phyloP scores from a whole-genome alignment of 169 alveolate species.

The Eimeria nieschulzi region DNA sequence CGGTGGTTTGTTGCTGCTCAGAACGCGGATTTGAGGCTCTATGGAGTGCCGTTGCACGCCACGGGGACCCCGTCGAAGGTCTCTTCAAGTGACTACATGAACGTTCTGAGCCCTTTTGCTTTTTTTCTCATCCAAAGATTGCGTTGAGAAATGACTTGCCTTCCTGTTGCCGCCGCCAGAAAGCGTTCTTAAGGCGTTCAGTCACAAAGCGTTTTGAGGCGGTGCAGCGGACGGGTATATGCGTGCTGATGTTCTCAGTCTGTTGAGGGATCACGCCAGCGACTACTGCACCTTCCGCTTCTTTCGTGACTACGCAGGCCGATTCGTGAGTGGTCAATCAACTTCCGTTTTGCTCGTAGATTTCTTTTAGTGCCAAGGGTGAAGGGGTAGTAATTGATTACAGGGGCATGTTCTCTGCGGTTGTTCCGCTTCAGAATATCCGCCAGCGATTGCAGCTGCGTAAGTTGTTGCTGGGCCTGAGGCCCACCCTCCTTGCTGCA shows the following conservation, averaged over 20 bases:
- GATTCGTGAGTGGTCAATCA: background rate
- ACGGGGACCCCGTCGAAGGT: conserved; percentile 8
- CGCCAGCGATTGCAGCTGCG: background rate
- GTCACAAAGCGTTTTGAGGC: no score
- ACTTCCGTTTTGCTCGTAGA: background rate
- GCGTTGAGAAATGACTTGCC: no score
- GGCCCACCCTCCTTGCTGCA: background rate
- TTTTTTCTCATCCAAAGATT: no score
- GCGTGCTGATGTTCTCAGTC: background rate
- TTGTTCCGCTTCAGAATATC: background rate
- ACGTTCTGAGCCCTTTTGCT: no score
- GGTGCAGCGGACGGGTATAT: no score
- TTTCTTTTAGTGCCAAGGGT: background rate
- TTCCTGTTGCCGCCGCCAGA: no score
- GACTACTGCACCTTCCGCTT: conserved; percentile 21
- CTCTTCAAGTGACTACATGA: background rate
- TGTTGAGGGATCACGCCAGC: background rate
- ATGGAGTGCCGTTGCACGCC: background rate
- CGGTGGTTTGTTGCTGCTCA: background rate
- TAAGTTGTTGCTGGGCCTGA: background rate
- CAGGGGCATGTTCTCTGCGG: background rate
- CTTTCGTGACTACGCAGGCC: background rate
- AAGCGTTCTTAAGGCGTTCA: no score
- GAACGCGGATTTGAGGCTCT: background rate
- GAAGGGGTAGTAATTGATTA: no score